Evolutionary conservation across 2,329 filamentous ascomycete species (phyloP).

Genomic region (Pseudopithomyces maydicus): DNA sequence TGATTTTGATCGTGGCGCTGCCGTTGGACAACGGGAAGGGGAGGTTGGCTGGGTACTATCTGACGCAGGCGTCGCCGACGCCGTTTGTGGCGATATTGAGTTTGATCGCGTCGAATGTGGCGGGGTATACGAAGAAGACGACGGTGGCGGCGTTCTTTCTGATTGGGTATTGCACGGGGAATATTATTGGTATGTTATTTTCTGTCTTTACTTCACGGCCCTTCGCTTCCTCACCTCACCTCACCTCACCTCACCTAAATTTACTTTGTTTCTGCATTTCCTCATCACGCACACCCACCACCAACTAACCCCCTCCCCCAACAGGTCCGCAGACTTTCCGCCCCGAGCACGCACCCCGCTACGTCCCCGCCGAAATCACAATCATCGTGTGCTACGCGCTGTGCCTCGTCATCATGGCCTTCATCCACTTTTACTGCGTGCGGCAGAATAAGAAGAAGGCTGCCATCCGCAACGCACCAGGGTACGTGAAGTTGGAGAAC

Average conservation of each 20-base stretch:
- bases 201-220: constrained; percentile 33
- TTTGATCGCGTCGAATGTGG: constrained; percentile 66
- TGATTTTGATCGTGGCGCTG: constrained; percentile 68
- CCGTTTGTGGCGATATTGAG: constrained; percentile 68
- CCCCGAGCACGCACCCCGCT: constrained; percentile 50
- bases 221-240: background rate
- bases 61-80: constrained; percentile 64
- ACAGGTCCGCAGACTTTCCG: constrained; percentile 50
- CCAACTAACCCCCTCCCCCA: background rate
- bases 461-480: constrained; percentile 54
- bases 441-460: constrained; percentile 66
- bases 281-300: constrained; percentile 33
- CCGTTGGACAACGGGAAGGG: constrained; percentile 63
- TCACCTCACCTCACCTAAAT: background rate
- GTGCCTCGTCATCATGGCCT: constrained; percentile 60
- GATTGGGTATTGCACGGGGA: constrained; percentile 49
- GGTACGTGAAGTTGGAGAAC: constrained; percentile 66
- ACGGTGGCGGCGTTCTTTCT: constrained; percentile 59
- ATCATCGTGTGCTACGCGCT: constrained; percentile 65
- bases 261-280: constrained; percentile 41
- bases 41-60: constrained; percentile 67
- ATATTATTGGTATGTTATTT: constrained; percentile 38
- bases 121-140: constrained; percentile 65
- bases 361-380: constrained; percentile 67
- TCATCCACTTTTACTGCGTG: constrained; percentile 67